A percentile compares a stretch with the other conserved stretches of the same genome.
phyloP scores from a whole-genome alignment of 2,329 filamentous ascomycete species.

The Penicillium sp. region DNA sequence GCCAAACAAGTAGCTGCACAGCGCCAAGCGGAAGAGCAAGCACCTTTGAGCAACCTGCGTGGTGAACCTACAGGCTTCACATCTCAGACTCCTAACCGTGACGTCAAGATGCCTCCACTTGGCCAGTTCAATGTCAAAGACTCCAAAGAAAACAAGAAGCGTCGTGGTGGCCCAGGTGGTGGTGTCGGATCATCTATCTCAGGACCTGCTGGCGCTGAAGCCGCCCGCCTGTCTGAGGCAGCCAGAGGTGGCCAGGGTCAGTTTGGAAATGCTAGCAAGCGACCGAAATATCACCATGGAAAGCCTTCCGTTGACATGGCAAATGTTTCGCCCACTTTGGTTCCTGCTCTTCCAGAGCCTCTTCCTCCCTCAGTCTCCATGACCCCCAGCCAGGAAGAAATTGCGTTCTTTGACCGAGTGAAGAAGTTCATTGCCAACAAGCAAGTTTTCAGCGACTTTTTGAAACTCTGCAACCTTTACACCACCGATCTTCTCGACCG shows the following conservation, averaged over 20 bases:
- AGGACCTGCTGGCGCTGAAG: constrained; percentile 33
- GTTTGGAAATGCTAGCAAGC: constrained; percentile 54
- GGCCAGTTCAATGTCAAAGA: constrained; percentile 89
- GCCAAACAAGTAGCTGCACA: constrained; percentile 60
- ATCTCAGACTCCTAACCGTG: constrained; percentile 52
- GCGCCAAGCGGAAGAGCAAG: constrained; percentile 66
- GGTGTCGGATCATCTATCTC: constrained; percentile 36
- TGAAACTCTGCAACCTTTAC: constrained; percentile 95
- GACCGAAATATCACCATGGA: constrained; percentile 72
- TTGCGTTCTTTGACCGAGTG: constrained; percentile 91
- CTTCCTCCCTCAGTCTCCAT: constrained; percentile 72
- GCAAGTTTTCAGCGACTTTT: constrained; percentile 87
- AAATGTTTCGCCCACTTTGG: constrained; percentile 78
- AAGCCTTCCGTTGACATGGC: constrained; percentile 57
- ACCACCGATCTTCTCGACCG: constrained; percentile 89
- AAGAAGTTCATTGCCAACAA: constrained; percentile 96
- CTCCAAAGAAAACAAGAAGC: constrained; percentile 89
- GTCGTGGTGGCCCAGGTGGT: constrained; percentile 59
- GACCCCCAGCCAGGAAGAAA: constrained; percentile 77
- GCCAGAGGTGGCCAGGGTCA: constrained; percentile 38
- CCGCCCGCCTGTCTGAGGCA: constrained; percentile 34
- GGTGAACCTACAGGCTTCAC: constrained; percentile 51
- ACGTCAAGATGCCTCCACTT: constrained; percentile 78
- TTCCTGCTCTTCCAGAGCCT: constrained; percentile 83
- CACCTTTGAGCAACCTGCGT: constrained; percentile 64